phyloP scores from a whole-genome alignment of 352 stramenopile species.

The Pilasporangium apinafurcum region DNA sequence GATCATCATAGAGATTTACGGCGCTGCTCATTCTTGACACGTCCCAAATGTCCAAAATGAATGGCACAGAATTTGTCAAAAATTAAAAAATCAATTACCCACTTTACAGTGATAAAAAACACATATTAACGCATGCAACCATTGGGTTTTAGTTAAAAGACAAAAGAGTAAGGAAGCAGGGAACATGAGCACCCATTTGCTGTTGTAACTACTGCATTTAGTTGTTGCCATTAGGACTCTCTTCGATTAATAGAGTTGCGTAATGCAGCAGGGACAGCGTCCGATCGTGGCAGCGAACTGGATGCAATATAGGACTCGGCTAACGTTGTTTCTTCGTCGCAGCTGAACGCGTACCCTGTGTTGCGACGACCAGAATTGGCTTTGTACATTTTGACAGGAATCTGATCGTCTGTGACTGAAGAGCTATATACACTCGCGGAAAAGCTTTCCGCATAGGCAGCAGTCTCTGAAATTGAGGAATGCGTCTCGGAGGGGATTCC shows the following conservation, averaged over 20 bases:
- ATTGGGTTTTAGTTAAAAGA: no score
- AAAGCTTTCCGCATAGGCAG: constrained; percentile 36
- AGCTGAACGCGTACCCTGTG: constrained; percentile 79
- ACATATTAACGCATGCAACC: no score
- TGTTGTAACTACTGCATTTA: no score
- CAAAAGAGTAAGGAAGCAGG: no score
- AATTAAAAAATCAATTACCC: no score
- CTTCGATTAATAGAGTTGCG: constrained; percentile 40
- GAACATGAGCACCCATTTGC: no score
- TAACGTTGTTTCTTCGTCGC: constrained; percentile 76
- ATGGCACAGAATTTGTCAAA: no score
- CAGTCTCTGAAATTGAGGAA: constrained; percentile 16
- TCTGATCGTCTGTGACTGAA: constrained; percentile 40
- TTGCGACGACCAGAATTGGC: constrained; percentile 32
- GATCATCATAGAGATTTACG: no score
- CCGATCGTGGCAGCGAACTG: constrained; percentile 61
- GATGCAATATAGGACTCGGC: constrained; percentile 83
- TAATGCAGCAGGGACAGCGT: constrained; percentile 54
- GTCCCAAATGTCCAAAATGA: no score
- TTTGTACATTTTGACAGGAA: constrained; percentile 26
- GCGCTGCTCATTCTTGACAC: no score
- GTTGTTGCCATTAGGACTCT: neutral
- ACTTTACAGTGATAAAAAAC: no score
- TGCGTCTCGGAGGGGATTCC: constrained; percentile 1
- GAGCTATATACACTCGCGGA: constrained; percentile 61